Conservation (phyloP, 768 basidiomycete species). For the Suillus spraguei region DNA sequence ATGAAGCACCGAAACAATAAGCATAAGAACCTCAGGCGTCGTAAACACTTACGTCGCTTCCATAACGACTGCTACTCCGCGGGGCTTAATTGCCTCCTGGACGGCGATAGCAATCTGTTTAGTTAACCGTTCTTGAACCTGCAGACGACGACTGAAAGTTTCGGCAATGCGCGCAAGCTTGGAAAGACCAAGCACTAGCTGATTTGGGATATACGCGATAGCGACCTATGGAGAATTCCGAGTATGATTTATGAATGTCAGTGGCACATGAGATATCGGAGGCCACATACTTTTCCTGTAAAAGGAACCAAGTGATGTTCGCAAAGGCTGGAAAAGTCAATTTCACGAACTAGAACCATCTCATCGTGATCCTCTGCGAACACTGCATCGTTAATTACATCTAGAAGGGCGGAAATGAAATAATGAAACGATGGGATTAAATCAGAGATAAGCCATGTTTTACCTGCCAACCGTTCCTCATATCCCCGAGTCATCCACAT, state of each 20-base stretch:
- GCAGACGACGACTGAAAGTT: conserved; percentile 92
- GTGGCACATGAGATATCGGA: not conserved
- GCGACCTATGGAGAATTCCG: conserved; percentile 65
- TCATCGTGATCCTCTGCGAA: conserved; percentile 99
- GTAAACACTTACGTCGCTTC: conserved; percentile 83
- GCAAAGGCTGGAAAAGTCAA: conserved; percentile 95
- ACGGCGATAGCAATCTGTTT: conserved; percentile 98
- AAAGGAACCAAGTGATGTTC: conserved; percentile 99
- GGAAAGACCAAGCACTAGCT: conserved; percentile 90
- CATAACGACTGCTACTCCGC: conserved; percentile 99
- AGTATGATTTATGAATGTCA: conserved; percentile 24
- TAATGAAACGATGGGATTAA: conserved; percentile 10
- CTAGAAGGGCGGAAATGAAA: conserved; percentile 42
- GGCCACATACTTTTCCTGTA: conserved; percentile 83
- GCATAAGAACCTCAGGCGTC: conserved; percentile 16
- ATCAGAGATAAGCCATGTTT: conserved; percentile 21
- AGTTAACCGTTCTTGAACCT: conserved; percentile 97
- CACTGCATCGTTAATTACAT: conserved; percentile 98
- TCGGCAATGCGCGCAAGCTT: conserved; percentile 98
- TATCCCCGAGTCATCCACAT: conserved; percentile 99
- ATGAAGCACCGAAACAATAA: conserved; percentile 16
- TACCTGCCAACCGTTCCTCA: conserved; percentile 91
- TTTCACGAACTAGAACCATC: conserved; percentile 98
- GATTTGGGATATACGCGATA: conserved; percentile 97
- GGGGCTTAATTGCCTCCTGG: conserved; percentile 96